Base-by-base conservation (phyloP, 1,284 basidiomycete genomes). In the Apiotrichum domesticum region DNA sequence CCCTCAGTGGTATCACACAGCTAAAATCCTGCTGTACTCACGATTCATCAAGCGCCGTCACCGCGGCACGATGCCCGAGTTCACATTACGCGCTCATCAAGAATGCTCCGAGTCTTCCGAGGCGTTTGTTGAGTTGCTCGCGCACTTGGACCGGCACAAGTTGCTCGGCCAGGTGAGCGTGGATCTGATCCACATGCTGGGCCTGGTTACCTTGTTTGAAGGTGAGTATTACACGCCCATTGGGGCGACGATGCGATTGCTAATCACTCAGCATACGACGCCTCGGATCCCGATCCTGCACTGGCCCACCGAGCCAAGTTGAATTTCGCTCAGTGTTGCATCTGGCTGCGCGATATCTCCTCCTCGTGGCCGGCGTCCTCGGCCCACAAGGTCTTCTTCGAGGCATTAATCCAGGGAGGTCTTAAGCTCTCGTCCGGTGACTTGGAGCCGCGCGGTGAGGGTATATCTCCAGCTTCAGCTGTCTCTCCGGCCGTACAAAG, bases 281-380 rank as follows among this genome's bases (percentile, higher is more conserved):
- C 63, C 1, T 64, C 62, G 7, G 56, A 61, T 29, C 46, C 61
- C 13, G 65, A 68, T 51, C 52, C 47, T 8, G 50, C 52, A 14
- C 51, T 66, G 13, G 63, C 71, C 29, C 43, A 68, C 50, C 55
- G 56, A 49, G 61, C 71, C 48, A 70, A 72, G 47, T 49, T 63
- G 39, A 70, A 74, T 52, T 74, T 75, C 55, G 63, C 66, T 2
- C 67, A 71, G 54, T 75, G 73, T 56, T 75, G 73, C 47, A 61
- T 65, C 14, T 75, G 73, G 73, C 57, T 75, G 21, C 63, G 68
- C 42, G 67, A 71, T 41, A 67, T 74, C 33, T 67, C 65, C 4
- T 58, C 59, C 3, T 70, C 68, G 4, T 75, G 73, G 73, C 66
- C 73, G 0, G 65, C 69, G 1, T 71, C 73, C 1, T 71, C 69